Conservation (phyloP, 148 eudicot species). For the Chenopodium album region DNA sequence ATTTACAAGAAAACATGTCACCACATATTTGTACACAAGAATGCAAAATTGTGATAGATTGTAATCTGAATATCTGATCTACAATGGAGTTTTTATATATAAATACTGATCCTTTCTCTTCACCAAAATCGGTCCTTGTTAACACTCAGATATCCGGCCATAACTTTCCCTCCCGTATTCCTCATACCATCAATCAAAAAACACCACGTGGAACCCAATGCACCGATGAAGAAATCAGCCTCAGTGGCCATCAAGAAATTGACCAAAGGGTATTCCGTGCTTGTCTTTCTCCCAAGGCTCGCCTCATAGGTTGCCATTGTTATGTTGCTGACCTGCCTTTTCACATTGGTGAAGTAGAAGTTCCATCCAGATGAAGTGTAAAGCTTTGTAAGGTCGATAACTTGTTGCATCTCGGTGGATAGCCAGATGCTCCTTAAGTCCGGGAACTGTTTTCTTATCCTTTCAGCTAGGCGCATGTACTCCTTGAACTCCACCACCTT, state of each 20-base stretch:
- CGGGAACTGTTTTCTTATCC: slow-evolving; percentile 61
- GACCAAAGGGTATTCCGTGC: slow-evolving; percentile 92
- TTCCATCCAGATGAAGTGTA: slow-evolving; percentile 58
- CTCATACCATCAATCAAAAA: slow-evolving; percentile 92
- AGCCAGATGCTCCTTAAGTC: slow-evolving; percentile 73
- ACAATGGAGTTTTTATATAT: not conserved
- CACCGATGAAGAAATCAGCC: slow-evolving; percentile 86
- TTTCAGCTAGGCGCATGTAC: slow-evolving; percentile 71
- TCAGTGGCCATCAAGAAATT: slow-evolving; percentile 94
- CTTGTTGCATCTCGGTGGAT: slow-evolving; percentile 97
- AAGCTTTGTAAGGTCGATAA: slow-evolving; percentile 51
- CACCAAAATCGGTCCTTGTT: slow-evolving; percentile 94
- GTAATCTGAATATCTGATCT: not conserved
- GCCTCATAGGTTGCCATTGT: slow-evolving; percentile 89
- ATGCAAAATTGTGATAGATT: slow-evolving; percentile 17
- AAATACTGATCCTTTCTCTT: not conserved
- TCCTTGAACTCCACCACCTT: slow-evolving; percentile 72
- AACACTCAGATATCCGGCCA: slow-evolving; percentile 93
- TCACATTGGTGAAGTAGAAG: slow-evolving; percentile 70
- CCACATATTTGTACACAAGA: slow-evolving; percentile 2
- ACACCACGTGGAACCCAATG: slow-evolving; percentile 94
- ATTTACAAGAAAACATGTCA: not conserved
- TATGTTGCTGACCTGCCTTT: slow-evolving; percentile 70
- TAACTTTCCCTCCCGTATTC: slow-evolving; percentile 91
- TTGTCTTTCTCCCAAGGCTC: slow-evolving; percentile 78